Conservation (phyloP, 2,329 filamentous ascomycete genomes). For the Alternaria ethzedia region DNA sequence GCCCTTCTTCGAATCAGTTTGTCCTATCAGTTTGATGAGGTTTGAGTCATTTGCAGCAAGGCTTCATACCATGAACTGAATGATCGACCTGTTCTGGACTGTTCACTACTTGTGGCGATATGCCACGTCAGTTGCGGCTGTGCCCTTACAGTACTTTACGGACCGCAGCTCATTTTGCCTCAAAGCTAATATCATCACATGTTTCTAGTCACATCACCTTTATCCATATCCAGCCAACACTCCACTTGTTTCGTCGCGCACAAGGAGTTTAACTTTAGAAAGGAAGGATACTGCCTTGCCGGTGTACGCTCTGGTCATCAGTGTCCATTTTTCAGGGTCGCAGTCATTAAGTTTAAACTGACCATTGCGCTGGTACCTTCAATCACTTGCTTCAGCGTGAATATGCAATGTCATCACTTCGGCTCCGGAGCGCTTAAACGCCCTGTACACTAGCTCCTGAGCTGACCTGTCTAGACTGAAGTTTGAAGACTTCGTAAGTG, state of each 20-base stretch:
- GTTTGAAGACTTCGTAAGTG: not conserved
- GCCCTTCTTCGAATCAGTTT: not conserved
- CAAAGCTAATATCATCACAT: not conserved
- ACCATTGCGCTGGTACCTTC: not conserved
- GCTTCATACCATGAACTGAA: not conserved
- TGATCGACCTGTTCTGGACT: not conserved
- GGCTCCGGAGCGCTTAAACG: not conserved
- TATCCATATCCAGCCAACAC: not conserved
- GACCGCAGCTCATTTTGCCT: not conserved
- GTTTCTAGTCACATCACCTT: not conserved
- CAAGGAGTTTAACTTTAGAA: not conserved
- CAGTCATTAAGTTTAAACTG: not conserved
- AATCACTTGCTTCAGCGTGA: not conserved
- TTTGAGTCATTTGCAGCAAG: not conserved
- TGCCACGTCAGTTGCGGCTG: not conserved
- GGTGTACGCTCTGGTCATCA: not conserved
- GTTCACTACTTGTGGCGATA: not conserved
- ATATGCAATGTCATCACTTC: not conserved
- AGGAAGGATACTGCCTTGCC: not conserved
- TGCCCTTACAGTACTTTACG: not conserved
- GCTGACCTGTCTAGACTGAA: not conserved
- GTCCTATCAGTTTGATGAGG: not conserved
- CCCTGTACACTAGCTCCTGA: not conserved
- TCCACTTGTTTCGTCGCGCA: not conserved
- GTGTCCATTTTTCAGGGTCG: not conserved